A percentile compares a stretch with the other conserved stretches of the same genome.
Conservation (phyloP, 176 grass and related monocot genomes). For the Oryza rufipogon region DNA sequence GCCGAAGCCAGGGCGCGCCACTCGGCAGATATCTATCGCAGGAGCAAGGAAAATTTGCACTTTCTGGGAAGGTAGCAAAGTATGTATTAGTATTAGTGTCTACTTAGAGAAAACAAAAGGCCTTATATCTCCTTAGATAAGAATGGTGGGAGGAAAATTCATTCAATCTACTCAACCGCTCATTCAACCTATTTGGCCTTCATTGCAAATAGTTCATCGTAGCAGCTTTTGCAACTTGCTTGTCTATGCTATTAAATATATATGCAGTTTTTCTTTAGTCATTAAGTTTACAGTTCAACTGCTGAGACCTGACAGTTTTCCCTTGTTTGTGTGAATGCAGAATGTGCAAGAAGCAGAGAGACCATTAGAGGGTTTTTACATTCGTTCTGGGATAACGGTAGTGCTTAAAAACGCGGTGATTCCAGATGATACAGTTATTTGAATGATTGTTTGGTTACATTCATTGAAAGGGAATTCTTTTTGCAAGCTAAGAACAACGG, state of each 20-base stretch:
- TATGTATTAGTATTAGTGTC: background rate
- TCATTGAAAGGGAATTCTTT: no score
- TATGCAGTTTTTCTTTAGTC: background rate
- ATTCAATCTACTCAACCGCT: background rate
- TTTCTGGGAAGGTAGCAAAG: background rate
- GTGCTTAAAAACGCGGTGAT: conserved; percentile 68
- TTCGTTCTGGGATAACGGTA: conserved; percentile 84
- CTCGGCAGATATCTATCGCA: background rate
- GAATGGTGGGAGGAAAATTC: background rate
- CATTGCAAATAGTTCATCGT: background rate
- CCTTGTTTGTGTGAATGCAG: conserved; percentile 45
- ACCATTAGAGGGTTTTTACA: conserved; percentile 63
- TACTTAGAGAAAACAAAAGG: background rate
- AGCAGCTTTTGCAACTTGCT: background rate
- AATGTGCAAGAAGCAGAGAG: conserved; percentile 77
- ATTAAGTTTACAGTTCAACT: background rate
- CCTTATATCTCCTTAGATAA: background rate
- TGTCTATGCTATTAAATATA: background rate
- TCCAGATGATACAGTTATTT: conserved; percentile 60
- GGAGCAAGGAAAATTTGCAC: background rate
- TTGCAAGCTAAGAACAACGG: no score
- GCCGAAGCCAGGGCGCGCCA: no score
- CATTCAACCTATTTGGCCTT: background rate
- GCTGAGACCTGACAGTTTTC: background rate
- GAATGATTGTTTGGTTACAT: no score